Evolutionary conservation across 2,329 filamentous ascomycete species (phyloP), one percentile per base, ranked within the genome.

Genomic region (Aspergillus cejpii): DNA sequence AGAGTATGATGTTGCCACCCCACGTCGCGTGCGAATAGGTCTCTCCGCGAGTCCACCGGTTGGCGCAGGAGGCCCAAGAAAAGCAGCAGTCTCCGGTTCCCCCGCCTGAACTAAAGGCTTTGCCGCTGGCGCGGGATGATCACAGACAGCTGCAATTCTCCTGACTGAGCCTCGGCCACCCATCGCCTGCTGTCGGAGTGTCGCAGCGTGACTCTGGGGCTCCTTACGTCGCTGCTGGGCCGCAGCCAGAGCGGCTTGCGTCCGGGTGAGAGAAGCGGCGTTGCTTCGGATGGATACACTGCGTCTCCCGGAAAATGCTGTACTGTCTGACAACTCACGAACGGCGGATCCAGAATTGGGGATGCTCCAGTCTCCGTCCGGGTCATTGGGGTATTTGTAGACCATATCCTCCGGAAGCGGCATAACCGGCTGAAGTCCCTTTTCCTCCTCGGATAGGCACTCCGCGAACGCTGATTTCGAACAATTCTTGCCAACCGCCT

Each of bases 381-480:
- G 46, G 31, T 65, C 60, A 43, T 64, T 62, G 34, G 70, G 69
- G 50, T 69, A 70, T 50, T 59, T 64, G 55, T 75, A 75, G 6
- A 75, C 67, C 31, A 67, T 63, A 44, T 73, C 70, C 15, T 60
- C 52, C 0, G 72, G 69, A 17, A 75, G 51, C 4, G 72, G 72
- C 37, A 75, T 67, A 1, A 68, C 49, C 1, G 72, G 72, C 36
- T 69, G 67, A 37, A 71, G 61, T 3, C 70, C 69, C 44, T 63
- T 64, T 11, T 68, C 62, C 50, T 74, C 71, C 52, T 75, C 72
- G 0, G 60, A 58, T 26, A 68, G 58, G 42, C 72, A 73, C 53
- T 74, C 71, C 14, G 71, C 65, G 49, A 67, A 70, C 0, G 71
- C 65, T 12, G 72, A 71, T 43, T 73, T 71, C 1, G 66, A 65